Evolutionary conservation across 1,284 basidiomycete genomes (phyloP), one percentile per base, ranked within the genome.

Genomic region (Meira nashicola): DNA sequence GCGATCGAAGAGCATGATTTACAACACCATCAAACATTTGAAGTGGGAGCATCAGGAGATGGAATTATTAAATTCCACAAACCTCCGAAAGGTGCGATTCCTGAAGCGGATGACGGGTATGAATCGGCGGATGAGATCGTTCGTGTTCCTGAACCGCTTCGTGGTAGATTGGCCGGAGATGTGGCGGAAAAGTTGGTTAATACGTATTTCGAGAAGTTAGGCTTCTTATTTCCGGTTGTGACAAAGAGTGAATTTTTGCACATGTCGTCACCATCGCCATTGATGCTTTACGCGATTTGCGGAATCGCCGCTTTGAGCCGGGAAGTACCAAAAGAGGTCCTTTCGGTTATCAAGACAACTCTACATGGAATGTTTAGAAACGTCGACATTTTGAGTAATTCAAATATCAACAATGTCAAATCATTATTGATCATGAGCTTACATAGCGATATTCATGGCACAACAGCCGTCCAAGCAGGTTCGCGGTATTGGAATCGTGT

Each of bases 221-320:
- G 88, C 1, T 89, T 88, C n/a, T 82, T 90, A 50, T 84, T 94
- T 62, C 93, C 93, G 19, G 83, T 96, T 66, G 84, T 97, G 60
- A 90, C 89, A 15, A 85, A 88, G 74, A 83, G 85, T 49, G 93
- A 97, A 76, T 95, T 97, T 73, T 81, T 94, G 58, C 73, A 80
- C n/a, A 63, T 80, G 55, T 82, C 84, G 28, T 86, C 86, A 10
- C 89, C 89, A 0, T 83, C 89, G 14, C 87, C 89, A 1, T 83
- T 92, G 41, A 80, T 97, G 61, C 84, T 97, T 23, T 95, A 96
- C 79, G 87, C 90, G 40, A 92, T 97, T 77, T 95, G 92, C 79
- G 86, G 91, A 39, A 86, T 94, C 21, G 89, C 92, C 4, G 90
- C 92, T 11, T 87, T 90, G 43, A 84, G 88, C 59, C 84, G 92